Evolutionary conservation across 371 early-diverging fungal genomes (phyloP), one percentile per base, ranked within the genome.

Genomic region (Mucor racemosus): DNA sequence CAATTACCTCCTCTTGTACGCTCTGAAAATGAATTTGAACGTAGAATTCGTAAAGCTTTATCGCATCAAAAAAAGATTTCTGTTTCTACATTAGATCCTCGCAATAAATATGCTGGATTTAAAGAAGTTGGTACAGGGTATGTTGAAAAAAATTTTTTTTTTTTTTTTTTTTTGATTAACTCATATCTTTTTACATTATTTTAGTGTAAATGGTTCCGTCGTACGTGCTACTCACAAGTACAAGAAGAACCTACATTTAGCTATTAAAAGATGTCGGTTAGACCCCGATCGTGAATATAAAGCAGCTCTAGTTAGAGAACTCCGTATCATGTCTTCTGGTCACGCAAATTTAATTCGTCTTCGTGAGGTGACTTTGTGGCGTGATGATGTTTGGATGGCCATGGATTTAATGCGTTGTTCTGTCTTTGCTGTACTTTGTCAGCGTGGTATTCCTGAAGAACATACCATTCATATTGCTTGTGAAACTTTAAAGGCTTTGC

Each of bases 401-500:
- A 84, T 84, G 84, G 84, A 84, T 55, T 71, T 84, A 7, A 67
- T 68, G 62, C 80, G 79, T 15, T 84, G 81, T 44, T 79, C 81
- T 31, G 84, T 84, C 11, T 84, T 84, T 75, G 81, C 84, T 21
- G 74, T 84, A 6, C 75, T 84, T 5, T 81, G 81, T 62, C 79
- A 84, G 53, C 74, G 81, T 15, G 84, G 84, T 65, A 81, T 84
- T 48, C 84, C 84, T 39, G 84, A 84, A 72, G 76, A 84, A 21
- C 78, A 75, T 60, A 75, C 80, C 8, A 73, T 84, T 46, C 66
- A 81, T 58, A 81, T 84, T 39, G 73, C 81, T 8, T 75, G 81
- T 62, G 84, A 81, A 64, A 75, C 78, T 21, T 65, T 84, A 21
- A 88, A 87, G 35, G 99, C 96, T 5, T 83, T 99, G 1, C 68